Base-by-base conservation (phyloP, 768 basidiomycete genomes). In the Filobasidium floriforme region DNA sequence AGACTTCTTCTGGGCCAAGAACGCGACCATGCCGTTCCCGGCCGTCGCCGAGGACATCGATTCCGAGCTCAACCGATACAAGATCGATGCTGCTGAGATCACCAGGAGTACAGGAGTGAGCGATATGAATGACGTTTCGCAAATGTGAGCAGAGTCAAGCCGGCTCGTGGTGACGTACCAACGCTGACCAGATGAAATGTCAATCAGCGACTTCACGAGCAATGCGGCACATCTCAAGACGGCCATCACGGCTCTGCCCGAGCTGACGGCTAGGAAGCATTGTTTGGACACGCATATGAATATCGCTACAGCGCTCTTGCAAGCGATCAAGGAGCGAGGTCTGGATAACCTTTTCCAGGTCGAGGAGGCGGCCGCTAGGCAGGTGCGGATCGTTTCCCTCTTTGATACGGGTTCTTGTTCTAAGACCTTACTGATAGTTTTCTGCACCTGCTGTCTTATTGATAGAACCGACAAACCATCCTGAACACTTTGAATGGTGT, bases 211-310 rank as follows among this genome's bases (percentile, higher is more conserved):
- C 75, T 83, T 98, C 29, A 87, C 92, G 1, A 86, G 90, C 37
- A 98, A 98, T 78, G 92, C 96, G 1, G 83, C 90, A 7, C 89
- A 98, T 77, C 81, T 99, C 60, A 98, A 97, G 80, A 91, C 92
- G 0, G 96, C 96, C 9, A 96, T 99, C 75, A 98, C 93, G 1
- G 90, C 92, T 68, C 82, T 99, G 22, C 96, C 96, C 1, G 96
- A 98, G 76, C 82, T 99, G 60, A 98, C 94, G 4, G 92, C 96
- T 3, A 86, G 96, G 49, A 99, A 99, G 74, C 90, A 92, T 40
- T 93, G 90, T 0, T 84, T 99, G 28, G 96, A 99, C 77, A 92
- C 93, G 2, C 96, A 99, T 76, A 98, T 99, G 93, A 97, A 98
- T 79, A 94, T 99, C 64, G 94, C 94, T 43, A 96, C 93, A 14